Conservation (phyloP, 2,329 filamentous ascomycete species). For the Purpureocillium takamizusanense region DNA sequence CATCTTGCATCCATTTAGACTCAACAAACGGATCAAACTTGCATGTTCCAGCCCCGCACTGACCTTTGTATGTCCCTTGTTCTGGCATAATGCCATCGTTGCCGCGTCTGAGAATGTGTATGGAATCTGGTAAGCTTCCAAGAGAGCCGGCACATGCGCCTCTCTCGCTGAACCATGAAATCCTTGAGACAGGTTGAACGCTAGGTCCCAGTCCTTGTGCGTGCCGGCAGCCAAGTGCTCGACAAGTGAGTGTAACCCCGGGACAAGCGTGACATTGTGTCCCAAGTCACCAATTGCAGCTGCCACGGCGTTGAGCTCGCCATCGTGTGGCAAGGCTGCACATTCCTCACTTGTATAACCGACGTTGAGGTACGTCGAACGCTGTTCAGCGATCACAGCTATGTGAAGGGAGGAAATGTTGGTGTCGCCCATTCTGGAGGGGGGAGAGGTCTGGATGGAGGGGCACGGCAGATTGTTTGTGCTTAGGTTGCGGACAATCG, state of each 20-base stretch:
- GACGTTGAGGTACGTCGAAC: constrained; percentile 3
- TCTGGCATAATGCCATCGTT: constrained; percentile 6
- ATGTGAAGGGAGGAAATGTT: too few species aligned
- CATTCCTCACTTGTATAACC: constrained; percentile 3
- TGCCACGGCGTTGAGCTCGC: constrained; percentile 4
- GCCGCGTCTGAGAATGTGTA: constrained; percentile 4
- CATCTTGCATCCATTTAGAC: constrained; percentile 1
- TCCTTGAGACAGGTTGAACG: constrained; percentile 5
- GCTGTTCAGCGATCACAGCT: constrained; percentile 1
- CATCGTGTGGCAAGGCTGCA: constrained; percentile 3
- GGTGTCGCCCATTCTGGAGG: too few species aligned
- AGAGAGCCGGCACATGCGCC: constrained; percentile 3
- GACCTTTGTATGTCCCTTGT: constrained; percentile 6
- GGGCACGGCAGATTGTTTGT: too few species aligned
- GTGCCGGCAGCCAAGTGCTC: neutral
- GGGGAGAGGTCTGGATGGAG: too few species aligned
- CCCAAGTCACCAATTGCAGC: constrained; percentile 2
- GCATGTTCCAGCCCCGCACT: neutral
- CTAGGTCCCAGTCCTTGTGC: constrained; percentile 4
- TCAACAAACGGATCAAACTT: neutral
- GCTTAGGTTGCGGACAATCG: too few species aligned
- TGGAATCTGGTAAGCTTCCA: constrained; percentile 4
- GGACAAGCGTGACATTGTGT: constrained; percentile 3
- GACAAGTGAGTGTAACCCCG: constrained; percentile 1
- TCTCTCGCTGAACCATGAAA: constrained; percentile 3